Base-by-base conservation (phyloP, 495 filamentous ascomycete species). In the Daldinia decipiens region DNA sequence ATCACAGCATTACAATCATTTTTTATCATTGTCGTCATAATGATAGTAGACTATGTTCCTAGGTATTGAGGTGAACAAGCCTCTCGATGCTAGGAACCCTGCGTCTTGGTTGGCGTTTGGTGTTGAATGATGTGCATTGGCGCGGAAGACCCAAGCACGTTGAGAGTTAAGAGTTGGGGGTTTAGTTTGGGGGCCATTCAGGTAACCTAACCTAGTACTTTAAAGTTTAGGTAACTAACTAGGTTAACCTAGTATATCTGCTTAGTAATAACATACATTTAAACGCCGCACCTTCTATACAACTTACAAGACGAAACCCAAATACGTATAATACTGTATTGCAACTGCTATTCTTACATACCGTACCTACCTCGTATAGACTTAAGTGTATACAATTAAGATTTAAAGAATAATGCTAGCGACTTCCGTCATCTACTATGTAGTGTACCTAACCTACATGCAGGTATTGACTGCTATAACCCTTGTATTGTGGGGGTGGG, bases 101-200 rank as follows among this genome's bases (percentile, higher is more conserved):
- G 17, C 27, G 31, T 29, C 7, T 19, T 31, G 52, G 52, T 32
- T 55, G 26, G 31, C 21, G 53, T 62, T 17, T 56, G 26, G 31
- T 36, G 53, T 62, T 17, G 54, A 26, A 57, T 64, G 60, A 64
- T 63, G 60, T 70, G 67, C 54, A 62, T 64, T 36, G 47, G 47
- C 38, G 45, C 17, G 36, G 34, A 39, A 31, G 6, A 31, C 13
- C 53, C 31, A 70, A 55, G 50, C 50, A 65, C 15, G 13, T 56
- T 51, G 36, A 21, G 21, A n/a, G 53, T 38, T 69, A 5, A 24
- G 21, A 24, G 21, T 24, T 24, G 21, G 21, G 21, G 21, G 21
- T 24, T 24, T 24, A 24, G 21, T 61, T 59, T 56, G 67, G 67
- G 67, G 67, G 45, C 21, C 31, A 12, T 24, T 58, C 38, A 21